phyloP scores from a whole-genome alignment of 2,329 filamentous ascomycete species.

The Curvularia sp. region DNA sequence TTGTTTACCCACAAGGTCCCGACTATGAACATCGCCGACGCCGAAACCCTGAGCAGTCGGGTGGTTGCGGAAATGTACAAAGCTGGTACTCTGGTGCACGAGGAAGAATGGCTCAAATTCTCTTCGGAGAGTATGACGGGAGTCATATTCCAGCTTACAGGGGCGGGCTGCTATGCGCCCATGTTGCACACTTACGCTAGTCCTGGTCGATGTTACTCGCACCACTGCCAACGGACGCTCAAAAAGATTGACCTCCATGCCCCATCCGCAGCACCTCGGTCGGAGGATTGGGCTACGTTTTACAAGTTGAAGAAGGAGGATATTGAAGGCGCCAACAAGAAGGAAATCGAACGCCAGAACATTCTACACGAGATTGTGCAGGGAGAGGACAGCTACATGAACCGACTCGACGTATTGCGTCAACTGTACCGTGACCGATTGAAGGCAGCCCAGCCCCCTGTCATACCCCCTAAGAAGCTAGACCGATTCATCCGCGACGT shows the following conservation, averaged over 20 bases:
- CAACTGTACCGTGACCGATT: slow-evolving; percentile 86
- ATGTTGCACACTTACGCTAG: slow-evolving; percentile 75
- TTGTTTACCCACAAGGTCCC: slow-evolving; percentile 95
- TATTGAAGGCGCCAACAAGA: slow-evolving; percentile 74
- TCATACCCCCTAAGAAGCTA: slow-evolving; percentile 79
- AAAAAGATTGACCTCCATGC: slow-evolving; percentile 91
- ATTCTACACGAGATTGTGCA: slow-evolving; percentile 94
- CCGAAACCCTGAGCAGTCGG: slow-evolving; percentile 80
- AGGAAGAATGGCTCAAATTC: slow-evolving; percentile 98
- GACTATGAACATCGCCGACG: slow-evolving; percentile 98
- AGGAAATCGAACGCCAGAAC: slow-evolving; percentile 92
- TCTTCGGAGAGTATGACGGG: slow-evolving; percentile 81
- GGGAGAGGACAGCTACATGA: slow-evolving; percentile 89
- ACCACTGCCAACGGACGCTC: slow-evolving; percentile 90
- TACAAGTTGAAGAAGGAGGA: slow-evolving; percentile 83
- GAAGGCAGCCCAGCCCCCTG: slow-evolving; percentile 73
- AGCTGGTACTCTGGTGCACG: slow-evolving; percentile 77
- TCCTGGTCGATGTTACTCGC: slow-evolving; percentile 84
- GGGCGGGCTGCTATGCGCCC: slow-evolving; percentile 87
- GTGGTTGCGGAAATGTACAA: slow-evolving; percentile 83
- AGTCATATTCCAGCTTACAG: slow-evolving; percentile 91
- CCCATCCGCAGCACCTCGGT: slow-evolving; percentile 69
- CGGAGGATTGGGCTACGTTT: slow-evolving; percentile 87
- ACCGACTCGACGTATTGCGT: slow-evolving; percentile 84
- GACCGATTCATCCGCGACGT: slow-evolving; percentile 83